phyloP scores from a whole-genome alignment of 2,329 filamentous ascomycete species.

The Penicillium sp. region DNA sequence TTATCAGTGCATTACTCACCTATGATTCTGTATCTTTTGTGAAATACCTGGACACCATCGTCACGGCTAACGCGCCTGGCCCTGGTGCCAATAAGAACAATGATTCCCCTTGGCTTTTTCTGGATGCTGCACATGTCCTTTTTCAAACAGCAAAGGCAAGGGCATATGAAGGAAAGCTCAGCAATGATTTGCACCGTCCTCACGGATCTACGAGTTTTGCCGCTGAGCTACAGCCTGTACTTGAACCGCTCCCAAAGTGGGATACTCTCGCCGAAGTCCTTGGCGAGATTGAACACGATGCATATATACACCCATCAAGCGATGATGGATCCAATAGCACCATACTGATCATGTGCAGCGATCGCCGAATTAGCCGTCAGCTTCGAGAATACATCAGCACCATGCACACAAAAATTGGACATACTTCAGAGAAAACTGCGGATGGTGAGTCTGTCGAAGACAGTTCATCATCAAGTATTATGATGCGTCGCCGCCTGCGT shows the following conservation, averaged over 20 bases:
- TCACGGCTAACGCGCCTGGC: conserved; percentile 85
- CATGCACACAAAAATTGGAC: conserved; percentile 71
- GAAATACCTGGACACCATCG: conserved; percentile 90
- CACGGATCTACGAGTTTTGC: conserved; percentile 54
- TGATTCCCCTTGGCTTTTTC: conserved; percentile 93
- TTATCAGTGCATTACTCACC: conserved; percentile 66
- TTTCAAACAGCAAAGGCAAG: conserved; percentile 87
- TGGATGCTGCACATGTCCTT: conserved; percentile 92
- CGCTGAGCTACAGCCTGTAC: conserved; percentile 73
- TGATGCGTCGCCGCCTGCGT: conserved; percentile 87
- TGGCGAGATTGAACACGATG: conserved; percentile 88
- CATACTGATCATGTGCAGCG: conserved; percentile 93
- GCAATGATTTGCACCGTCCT: conserved; percentile 55
- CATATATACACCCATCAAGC: conserved; percentile 78
- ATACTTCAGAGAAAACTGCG: conserved; percentile 47
- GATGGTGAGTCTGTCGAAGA: conserved; percentile 59
- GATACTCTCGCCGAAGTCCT: conserved; percentile 83
- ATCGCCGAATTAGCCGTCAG: conserved; percentile 82
- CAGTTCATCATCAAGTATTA: conserved; percentile 75
- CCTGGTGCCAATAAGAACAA: conserved; percentile 85
- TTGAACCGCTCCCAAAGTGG: conserved; percentile 98
- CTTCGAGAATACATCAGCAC: conserved; percentile 88
- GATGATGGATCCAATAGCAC: conserved; percentile 87
- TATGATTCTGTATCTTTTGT: conserved; percentile 91
- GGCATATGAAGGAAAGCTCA: conserved; percentile 78